These are phyloP conservation scores for Fusarium tjaetaba DNA, from an alignment of 2,329 filamentous ascomycete genomes.

Conservation along the genomic window DNA sequence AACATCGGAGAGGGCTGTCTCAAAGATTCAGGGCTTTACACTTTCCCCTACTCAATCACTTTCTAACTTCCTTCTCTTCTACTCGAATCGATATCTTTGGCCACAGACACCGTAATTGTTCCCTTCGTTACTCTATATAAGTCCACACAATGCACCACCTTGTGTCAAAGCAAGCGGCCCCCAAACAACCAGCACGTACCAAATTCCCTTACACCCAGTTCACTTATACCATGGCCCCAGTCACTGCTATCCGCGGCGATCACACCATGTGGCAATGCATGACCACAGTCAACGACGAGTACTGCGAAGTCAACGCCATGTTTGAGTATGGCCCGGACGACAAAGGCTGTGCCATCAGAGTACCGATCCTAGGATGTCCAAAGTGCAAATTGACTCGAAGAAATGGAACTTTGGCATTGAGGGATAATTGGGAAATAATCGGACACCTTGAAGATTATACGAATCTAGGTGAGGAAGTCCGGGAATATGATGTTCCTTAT, in stretches of 20 bases:
- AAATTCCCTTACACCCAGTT: neutral
- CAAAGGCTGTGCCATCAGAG: neutral
- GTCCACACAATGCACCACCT: neutral
- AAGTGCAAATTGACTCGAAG: neutral
- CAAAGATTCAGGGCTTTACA: neutral
- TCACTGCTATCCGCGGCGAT: neutral
- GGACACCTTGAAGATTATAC: neutral
- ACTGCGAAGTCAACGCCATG: neutral
- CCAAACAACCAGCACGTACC: neutral
- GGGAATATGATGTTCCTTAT: neutral
- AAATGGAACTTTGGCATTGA: neutral
- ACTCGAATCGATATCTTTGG: too few relatives aligned
- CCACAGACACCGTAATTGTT: too few relatives aligned
- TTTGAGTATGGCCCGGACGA: neutral
- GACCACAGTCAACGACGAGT: neutral
- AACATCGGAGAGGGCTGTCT: neutral
- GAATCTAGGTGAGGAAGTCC: neutral
- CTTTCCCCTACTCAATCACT: rapidly evolving
- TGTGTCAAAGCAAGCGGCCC: rapidly evolving
- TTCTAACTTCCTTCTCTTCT: rapidly evolving
- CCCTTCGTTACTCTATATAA: neutral
- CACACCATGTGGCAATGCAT: neutral
- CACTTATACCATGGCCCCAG: neutral
- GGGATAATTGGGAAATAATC: neutral
- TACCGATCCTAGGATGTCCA: rapidly evolving